Conservation (phyloP, 495 filamentous ascomycete species). For the Annulohypoxylon bovei region DNA sequence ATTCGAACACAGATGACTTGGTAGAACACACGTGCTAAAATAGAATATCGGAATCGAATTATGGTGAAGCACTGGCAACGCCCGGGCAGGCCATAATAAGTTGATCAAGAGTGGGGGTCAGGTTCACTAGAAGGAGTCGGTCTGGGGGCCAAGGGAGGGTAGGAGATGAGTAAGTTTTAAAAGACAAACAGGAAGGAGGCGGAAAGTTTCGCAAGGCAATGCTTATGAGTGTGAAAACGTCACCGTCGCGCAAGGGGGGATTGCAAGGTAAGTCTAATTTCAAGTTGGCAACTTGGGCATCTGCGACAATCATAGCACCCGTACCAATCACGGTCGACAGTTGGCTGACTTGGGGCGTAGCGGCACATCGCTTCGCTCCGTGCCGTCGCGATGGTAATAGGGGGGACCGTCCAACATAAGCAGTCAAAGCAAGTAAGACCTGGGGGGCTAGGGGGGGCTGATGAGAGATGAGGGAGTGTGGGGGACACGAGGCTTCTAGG, state of each 20-base stretch:
- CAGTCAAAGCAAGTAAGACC: slow-evolving; percentile 40
- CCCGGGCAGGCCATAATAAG: slow-evolving; percentile 18
- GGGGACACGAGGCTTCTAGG: slow-evolving; percentile 41
- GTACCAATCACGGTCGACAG: slow-evolving; percentile 38
- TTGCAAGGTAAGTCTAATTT: slow-evolving; percentile 24
- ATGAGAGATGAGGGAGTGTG: slow-evolving; percentile 35
- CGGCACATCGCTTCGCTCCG: slow-evolving; percentile 46
- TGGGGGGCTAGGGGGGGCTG: slow-evolving; percentile 30
- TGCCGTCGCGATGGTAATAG: slow-evolving; percentile 41
- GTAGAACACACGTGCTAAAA: slow-evolving; percentile 31
- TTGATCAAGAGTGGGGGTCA: slow-evolving; percentile 27
- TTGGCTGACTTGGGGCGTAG: slow-evolving; percentile 41
- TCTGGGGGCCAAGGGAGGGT: slow-evolving; percentile 20
- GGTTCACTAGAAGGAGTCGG: slow-evolving; percentile 23
- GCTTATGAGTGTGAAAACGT: slow-evolving; percentile 29
- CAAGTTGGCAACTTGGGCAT: slow-evolving; percentile 35
- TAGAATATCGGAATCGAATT: slow-evolving; percentile 16
- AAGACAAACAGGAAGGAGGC: slow-evolving; percentile 33
- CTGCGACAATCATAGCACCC: slow-evolving; percentile 30
- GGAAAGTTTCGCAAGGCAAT: slow-evolving; percentile 24
- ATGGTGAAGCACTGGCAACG: slow-evolving; percentile 13
- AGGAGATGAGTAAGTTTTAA: slow-evolving; percentile 26
- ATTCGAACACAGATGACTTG: neutral
- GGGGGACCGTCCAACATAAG: slow-evolving; percentile 42
- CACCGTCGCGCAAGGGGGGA: slow-evolving; percentile 40